Percentiles rank a stretch among this genome's conserved stretches.
phyloP scores from a whole-genome alignment of 805 yeast genomes.

The Tetrapisispora namnaoensis region DNA sequence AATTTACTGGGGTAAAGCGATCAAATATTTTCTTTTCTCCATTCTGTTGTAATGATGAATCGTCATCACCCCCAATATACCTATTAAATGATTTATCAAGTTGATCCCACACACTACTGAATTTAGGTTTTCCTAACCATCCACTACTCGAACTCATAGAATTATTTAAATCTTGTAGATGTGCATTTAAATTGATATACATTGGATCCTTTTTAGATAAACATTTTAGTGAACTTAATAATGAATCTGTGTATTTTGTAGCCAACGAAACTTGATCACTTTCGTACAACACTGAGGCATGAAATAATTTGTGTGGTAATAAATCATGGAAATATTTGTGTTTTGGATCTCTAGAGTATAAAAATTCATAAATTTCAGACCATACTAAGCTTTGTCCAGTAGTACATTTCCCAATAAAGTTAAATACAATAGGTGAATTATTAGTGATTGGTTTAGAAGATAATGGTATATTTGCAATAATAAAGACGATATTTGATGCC shows the following conservation, averaged over 20 bases:
- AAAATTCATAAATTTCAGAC: conserved; percentile 60
- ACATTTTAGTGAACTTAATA: conserved; percentile 33
- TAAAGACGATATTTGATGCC: conserved; percentile 38
- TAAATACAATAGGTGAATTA: conserved; percentile 30
- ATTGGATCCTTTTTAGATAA: conserved; percentile 30
- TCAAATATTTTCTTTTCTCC: conserved; percentile 51
- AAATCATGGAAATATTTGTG: conserved; percentile 40
- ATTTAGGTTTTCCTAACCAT: conserved; percentile 72
- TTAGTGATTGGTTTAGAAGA: conserved; percentile 23
- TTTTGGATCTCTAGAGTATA: conserved; percentile 25
- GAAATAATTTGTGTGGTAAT: conserved; percentile 50
- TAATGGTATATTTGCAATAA: conserved; percentile 40
- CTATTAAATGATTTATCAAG: conserved; percentile 69
- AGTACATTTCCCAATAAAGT: conserved; percentile 31
- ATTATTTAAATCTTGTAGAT: conserved; percentile 33
- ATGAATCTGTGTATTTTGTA: conserved; percentile 50
- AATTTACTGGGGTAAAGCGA: conserved; percentile 59
- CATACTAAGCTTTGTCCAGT: conserved; percentile 41
- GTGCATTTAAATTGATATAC: conserved; percentile 28
- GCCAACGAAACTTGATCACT: conserved; percentile 49
- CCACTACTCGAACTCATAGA: conserved; percentile 46
- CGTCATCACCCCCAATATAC: conserved; percentile 81
- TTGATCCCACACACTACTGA: conserved; percentile 84
- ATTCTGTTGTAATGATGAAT: conserved; percentile 29
- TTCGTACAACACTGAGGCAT: conserved; percentile 64